These are phyloP conservation scores for Fusarium stilboides DNA, from an alignment of 2,329 filamentous ascomycete genomes.

Conservation along the genomic window DNA sequence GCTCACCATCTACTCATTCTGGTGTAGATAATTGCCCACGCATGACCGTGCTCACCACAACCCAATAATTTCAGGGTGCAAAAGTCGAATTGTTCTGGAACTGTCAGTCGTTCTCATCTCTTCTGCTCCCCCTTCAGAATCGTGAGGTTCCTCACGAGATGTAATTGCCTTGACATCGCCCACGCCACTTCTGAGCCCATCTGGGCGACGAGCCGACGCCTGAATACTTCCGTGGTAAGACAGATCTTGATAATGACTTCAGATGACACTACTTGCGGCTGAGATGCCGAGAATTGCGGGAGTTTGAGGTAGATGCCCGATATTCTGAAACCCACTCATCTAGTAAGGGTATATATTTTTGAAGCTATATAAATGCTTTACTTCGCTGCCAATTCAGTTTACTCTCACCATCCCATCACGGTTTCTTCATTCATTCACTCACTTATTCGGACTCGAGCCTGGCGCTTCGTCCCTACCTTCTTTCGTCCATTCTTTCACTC, in stretches of 20 bases:
- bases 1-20: conserved; percentile 25
- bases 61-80: not conserved
- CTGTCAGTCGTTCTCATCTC: not conserved
- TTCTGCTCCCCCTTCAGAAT: not conserved
- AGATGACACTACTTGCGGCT: not conserved
- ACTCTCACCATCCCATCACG: conserved; percentile 20
- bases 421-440: conserved; percentile 3
- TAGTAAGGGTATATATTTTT: not conserved
- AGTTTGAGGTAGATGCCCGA: conserved; percentile 4
- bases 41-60: not conserved
- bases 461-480: conserved; percentile 32
- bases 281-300: not conserved
- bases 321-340: conserved; percentile 1
- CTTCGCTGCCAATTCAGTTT: not conserved
- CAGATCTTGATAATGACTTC: not conserved
- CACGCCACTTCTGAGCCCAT: conserved; percentile 37
- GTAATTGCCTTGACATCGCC: not conserved
- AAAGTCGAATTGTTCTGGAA: not conserved
- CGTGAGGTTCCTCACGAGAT: conserved; percentile 13
- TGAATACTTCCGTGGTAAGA: conserved; percentile 14
- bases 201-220: not conserved
- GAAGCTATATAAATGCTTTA: conserved; percentile 13
- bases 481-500: conserved; percentile 15
- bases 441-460: conserved; percentile 30
- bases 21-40: not conserved